Conservation (phyloP, 495 filamentous ascomycete genomes). For the Pseudotulostoma volvatum region DNA sequence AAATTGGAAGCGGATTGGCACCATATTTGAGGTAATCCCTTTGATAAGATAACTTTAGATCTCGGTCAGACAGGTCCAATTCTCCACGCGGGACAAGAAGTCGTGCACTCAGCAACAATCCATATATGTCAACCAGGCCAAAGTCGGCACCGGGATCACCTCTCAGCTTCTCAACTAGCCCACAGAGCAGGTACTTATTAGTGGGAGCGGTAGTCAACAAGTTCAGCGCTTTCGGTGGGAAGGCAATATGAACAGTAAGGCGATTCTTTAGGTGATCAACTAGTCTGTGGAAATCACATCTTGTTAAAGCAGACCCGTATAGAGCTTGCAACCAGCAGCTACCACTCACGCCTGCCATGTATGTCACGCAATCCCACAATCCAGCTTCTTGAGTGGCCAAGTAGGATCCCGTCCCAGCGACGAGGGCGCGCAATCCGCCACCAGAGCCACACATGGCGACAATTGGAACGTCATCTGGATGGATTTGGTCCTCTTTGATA, state of each 20-base stretch:
- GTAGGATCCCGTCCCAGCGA: conserved; percentile 75
- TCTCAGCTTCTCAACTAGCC: conserved; percentile 76
- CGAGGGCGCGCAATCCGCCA: conserved; percentile 74
- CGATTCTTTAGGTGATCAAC: conserved; percentile 76
- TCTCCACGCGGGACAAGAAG: conserved; percentile 76
- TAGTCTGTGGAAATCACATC: conserved; percentile 42
- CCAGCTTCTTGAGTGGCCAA: conserved; percentile 67
- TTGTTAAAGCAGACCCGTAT: conserved; percentile 70
- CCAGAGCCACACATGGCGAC: conserved; percentile 92
- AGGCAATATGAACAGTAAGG: conserved; percentile 76
- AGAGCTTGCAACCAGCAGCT: conserved; percentile 90
- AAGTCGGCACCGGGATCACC: conserved; percentile 68
- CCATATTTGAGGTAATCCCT: conserved; percentile 53
- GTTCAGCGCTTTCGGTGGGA: conserved; percentile 64
- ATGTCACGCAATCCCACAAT: conserved; percentile 83
- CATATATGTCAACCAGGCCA: conserved; percentile 85
- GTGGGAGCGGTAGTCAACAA: conserved; percentile 69
- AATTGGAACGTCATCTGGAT: conserved; percentile 78
- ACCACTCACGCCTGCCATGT: conserved; percentile 86
- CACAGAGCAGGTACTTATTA: conserved; percentile 79
- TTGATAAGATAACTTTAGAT: conserved; percentile 84
- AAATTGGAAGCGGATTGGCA: conserved; percentile 77
- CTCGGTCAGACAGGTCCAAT: conserved; percentile 50
- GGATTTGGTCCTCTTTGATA: conserved; percentile 60
- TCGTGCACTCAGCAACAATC: conserved; percentile 65